phyloP scores from a whole-genome alignment of 768 basidiomycete species.

The Punctularia strigosozonata region DNA sequence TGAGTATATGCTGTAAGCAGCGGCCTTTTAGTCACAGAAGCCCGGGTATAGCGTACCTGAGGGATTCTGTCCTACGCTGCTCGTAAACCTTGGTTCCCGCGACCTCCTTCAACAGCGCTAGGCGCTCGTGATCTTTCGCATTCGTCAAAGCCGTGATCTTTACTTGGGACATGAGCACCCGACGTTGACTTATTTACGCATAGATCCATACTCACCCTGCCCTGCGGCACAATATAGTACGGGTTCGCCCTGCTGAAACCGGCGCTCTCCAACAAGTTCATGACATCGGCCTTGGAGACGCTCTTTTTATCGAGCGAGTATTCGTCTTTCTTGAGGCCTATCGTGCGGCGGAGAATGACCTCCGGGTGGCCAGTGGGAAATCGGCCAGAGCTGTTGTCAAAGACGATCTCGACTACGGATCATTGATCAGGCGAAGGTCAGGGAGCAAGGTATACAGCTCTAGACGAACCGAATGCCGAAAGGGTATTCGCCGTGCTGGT shows the following conservation, averaged over 20 bases:
- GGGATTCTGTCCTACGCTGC: constrained; percentile 80
- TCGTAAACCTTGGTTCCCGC: constrained; percentile 98
- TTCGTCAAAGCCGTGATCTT: constrained; percentile 95
- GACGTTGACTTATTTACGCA: background rate
- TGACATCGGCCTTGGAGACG: constrained; percentile 91
- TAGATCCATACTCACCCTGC: constrained; percentile 51
- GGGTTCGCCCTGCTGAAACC: constrained; percentile 98
- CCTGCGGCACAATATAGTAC: constrained; percentile 98
- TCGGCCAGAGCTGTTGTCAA: constrained; percentile 89
- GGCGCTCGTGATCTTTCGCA: constrained; percentile 89
- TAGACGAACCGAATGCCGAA: constrained; percentile 72
- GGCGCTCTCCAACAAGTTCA: constrained; percentile 92
- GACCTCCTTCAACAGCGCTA: constrained; percentile 93
- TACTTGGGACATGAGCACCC: constrained; percentile 7
- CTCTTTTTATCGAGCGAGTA: constrained; percentile 96
- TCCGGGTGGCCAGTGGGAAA: constrained; percentile 89
- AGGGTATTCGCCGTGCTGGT: constrained; percentile 79
- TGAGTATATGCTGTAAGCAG: no score
- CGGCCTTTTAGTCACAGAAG: no score
- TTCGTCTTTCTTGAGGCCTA: constrained; percentile 97
- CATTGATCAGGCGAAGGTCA: background rate
- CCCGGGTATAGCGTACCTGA: no score
- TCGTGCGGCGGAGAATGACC: constrained; percentile 82
- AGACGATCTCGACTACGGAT: constrained; percentile 73
- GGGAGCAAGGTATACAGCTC: background rate